A percentile compares a stretch with the other conserved stretches of the same genome.
phyloP scores from a whole-genome alignment of 2,329 filamentous ascomycete genomes.

The Echinosphaeria canescens region DNA sequence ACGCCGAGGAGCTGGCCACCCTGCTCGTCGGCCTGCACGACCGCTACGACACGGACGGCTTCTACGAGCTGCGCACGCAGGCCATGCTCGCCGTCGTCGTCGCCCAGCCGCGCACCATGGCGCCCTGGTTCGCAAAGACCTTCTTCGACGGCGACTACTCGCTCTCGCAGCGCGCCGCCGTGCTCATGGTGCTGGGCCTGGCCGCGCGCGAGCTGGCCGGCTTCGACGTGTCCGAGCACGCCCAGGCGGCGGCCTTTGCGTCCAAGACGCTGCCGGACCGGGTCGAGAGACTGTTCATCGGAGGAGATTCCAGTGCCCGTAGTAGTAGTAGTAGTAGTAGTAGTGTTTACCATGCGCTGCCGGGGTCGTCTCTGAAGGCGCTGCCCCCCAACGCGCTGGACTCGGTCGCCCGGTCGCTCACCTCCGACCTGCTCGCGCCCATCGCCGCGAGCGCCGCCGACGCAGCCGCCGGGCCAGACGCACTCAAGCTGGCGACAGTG shows the following conservation, averaged over 20 bases:
- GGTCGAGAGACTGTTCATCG: constrained; percentile 49
- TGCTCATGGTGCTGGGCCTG: constrained; percentile 67
- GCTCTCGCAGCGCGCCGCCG: constrained; percentile 57
- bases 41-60: constrained; percentile 61
- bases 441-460: constrained; percentile 69
- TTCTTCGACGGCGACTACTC: constrained; percentile 92
- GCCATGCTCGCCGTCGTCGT: constrained; percentile 66
- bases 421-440: constrained; percentile 55
- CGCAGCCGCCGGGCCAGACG: constrained; percentile 53
- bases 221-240: constrained; percentile 34
- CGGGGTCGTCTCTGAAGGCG: constrained; percentile 19
- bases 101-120: constrained; percentile 56
- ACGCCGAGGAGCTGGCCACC: constrained; percentile 60
- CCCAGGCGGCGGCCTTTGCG: constrained; percentile 39
- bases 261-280: constrained; percentile 58
- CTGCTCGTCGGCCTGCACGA: constrained; percentile 66
- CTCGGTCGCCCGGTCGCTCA: constrained; percentile 42
- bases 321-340: too few species aligned
- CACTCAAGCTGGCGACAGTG: constrained; percentile 78
- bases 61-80: constrained; percentile 54
- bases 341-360: too few species aligned
- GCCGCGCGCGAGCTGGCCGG: constrained; percentile 72
- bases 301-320: constrained; percentile 6
- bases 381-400: constrained; percentile 40
- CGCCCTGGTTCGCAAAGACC: constrained; percentile 60